Base-by-base conservation (phyloP, 1,284 basidiomycete genomes). In the Chondrostereum purpureum region DNA sequence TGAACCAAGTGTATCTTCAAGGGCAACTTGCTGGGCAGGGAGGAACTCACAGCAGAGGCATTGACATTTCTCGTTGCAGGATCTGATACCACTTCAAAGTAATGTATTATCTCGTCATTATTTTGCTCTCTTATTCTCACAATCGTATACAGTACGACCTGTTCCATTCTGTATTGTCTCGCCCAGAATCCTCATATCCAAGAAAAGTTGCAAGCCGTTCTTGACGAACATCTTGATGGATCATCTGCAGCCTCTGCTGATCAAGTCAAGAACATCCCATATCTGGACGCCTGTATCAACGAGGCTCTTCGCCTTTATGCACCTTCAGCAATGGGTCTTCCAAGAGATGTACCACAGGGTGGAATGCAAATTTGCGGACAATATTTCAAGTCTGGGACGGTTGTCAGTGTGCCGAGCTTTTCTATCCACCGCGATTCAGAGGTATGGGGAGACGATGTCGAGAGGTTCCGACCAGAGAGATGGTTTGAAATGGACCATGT, bases 401-500 rank as follows among this genome's bases (percentile, higher is more conserved):
- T 62, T 38, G 54, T 67, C 21, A 61, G 59, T 18, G 63, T 67
- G 4, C 61, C 64, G 3, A 62, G 64, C 1, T 74, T 65, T 58
- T 71, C 70, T 5, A 64, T 75, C 18, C 70, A 76, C 51, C 69
- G 67, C 38, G 64, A 70, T 49, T 55, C 61, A 14, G 52, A 55
- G 4, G 59, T 72, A 35, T 78, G 71, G 67, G 72, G 74, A 8
- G 68, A 71, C 5, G 61, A 63, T 48, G 61, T 71, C 3, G 63
- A 70, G 14, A 54, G 53, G 13, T 73, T 69, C 56, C 53, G 67
- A 21, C 70, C 68, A 2, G 73, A 76, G 49, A 56, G 73, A 4
- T 76, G 72, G 73, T 55, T 75, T 3, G 13, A 39, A 13, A 13
- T 17, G 37, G 79, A 83, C 53, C 62, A 70, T 50, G 70, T 68